Percentiles rank a stretch among this genome's conserved stretches.
Evolutionary conservation across 164 flowering plant species (phyloP).

Genomic region (Euptelea pleiosperma): DNA sequence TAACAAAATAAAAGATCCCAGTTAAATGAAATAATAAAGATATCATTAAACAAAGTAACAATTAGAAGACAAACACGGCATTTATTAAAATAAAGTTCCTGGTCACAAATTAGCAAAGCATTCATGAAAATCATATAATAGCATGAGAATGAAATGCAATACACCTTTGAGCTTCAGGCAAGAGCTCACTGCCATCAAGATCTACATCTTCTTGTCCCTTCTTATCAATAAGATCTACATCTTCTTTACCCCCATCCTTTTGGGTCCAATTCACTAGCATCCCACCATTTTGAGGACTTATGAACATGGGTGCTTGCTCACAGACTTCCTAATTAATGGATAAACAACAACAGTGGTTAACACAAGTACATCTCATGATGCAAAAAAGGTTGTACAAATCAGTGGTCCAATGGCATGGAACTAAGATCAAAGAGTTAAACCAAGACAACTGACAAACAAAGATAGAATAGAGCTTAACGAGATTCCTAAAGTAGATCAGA

Average conservation of each 20-base stretch:
- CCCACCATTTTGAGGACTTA: slow-evolving; percentile 9
- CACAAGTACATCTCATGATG: not conserved
- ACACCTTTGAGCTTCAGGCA: slow-evolving; percentile 12
- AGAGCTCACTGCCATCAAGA: slow-evolving; percentile 1
- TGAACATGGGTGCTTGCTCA: slow-evolving; percentile 4
- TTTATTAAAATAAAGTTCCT: not conserved
- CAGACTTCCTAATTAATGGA: slow-evolving; percentile 14
- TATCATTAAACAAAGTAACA: not conserved
- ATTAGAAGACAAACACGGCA: not conserved
- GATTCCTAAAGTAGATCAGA: too few species aligned
- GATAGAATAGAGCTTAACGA: too few species aligned
- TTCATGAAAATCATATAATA: slow-evolving; percentile 1
- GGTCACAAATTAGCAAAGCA: not conserved
- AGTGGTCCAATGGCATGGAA: too few species aligned
- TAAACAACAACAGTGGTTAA: not conserved
- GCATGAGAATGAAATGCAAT: not conserved
- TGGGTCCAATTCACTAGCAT: not conserved
- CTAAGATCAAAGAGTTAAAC: too few species aligned
- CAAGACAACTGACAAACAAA: too few species aligned
- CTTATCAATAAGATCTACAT: not conserved
- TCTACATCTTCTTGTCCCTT: not conserved
- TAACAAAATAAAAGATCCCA: not conserved
- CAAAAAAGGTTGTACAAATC: not conserved
- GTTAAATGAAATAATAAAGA: not conserved
- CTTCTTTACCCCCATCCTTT: not conserved